phyloP scores from a whole-genome alignment of 2,329 filamentous ascomycete genomes.

The Geosmithia morbida region DNA sequence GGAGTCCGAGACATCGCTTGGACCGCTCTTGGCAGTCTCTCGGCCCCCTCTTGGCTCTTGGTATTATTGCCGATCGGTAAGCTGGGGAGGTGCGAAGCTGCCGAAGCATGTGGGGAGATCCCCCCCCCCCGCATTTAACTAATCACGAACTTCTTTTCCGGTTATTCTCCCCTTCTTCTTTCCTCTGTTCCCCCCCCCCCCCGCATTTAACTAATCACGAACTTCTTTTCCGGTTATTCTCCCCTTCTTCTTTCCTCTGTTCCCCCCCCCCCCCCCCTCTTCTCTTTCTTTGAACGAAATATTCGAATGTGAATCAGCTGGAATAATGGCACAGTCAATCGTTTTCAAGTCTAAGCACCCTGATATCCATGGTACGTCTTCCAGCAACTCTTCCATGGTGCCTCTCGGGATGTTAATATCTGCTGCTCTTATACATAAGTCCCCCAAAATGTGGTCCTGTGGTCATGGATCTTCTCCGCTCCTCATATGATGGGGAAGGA shows the following conservation, averaged over 20 bases:
- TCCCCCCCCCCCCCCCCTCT: no score
- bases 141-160: neutral
- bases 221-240: neutral
- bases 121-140: neutral
- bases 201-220: neutral
- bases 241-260: neutral
- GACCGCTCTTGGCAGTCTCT: no score
- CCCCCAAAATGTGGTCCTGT: conserved; percentile 37
- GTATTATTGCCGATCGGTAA: no score
- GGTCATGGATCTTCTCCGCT: conserved; percentile 48
- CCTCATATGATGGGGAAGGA: conserved; percentile 24
- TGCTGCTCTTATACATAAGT: conserved; percentile 19
- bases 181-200: no score
- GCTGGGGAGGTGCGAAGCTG: no score
- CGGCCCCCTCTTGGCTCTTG: no score
- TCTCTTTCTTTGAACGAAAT: neutral
- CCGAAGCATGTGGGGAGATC: neutral
- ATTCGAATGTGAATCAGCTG: neutral
- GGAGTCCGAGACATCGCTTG: no score
- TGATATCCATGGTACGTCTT: neutral
- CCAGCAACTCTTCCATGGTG: neutral
- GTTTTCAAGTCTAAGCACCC: conserved; percentile 1
- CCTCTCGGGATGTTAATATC: no score
- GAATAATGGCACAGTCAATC: neutral
- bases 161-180: neutral